Evolutionary conservation across 2,329 filamentous ascomycete genomes (phyloP).

Genomic region (Onygena corvina): DNA sequence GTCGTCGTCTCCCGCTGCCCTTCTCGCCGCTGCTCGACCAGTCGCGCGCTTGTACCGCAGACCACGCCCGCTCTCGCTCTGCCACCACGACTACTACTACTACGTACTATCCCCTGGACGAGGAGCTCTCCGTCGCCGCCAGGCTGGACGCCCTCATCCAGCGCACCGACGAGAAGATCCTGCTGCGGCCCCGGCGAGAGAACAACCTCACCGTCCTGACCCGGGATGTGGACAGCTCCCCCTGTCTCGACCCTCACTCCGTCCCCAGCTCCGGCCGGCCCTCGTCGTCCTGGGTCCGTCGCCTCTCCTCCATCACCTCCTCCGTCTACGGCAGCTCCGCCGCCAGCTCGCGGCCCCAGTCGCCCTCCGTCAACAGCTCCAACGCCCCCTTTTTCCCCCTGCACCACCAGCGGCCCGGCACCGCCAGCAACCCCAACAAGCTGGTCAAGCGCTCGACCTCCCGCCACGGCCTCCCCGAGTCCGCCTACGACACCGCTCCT

Average conservation of each 20-base stretch:
- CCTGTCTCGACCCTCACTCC: constrained; percentile 16
- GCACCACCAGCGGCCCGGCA: constrained; percentile 15
- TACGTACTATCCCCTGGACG: constrained; percentile 3
- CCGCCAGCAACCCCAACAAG: constrained; percentile 42
- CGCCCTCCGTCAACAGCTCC: constrained; percentile 44
- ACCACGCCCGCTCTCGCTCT: no score
- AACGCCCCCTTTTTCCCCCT: constrained; percentile 36
- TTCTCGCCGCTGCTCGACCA: no score
- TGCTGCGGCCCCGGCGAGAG: constrained; percentile 14
- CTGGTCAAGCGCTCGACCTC: constrained; percentile 51
- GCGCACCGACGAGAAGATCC: constrained; percentile 6
- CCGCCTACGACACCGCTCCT: constrained; percentile 21
- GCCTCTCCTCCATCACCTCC: constrained; percentile 42
- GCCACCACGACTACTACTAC: no score
- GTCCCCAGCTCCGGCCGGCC: constrained; percentile 25
- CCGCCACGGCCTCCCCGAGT: constrained; percentile 36
- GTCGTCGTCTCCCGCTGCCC: no score
- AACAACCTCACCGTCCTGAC: constrained; percentile 22
- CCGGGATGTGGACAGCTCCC: constrained; percentile 18
- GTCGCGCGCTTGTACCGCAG: no score
- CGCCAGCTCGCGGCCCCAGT: constrained; percentile 40
- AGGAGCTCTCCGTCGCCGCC: constrained; percentile 6
- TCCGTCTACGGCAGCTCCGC: constrained; percentile 37
- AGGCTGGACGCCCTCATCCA: background rate
- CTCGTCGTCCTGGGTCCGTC: constrained; percentile 45